Evolutionary conservation across 1,284 basidiomycete genomes (phyloP).

Genomic region (Ceratobasidium papillatum): DNA sequence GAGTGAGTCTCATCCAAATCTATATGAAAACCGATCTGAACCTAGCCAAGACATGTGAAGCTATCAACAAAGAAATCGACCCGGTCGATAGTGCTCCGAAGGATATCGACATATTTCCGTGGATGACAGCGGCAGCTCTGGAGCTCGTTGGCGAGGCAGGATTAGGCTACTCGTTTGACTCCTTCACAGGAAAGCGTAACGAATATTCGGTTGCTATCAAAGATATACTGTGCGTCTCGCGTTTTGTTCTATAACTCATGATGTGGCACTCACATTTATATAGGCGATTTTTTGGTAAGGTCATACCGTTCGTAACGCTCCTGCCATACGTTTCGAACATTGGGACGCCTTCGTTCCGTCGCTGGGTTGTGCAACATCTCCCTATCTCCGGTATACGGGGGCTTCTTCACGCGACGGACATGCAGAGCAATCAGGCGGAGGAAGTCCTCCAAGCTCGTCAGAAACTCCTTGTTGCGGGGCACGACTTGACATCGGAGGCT

Average conservation of each 20-base stretch:
- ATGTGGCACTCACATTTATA: too few species aligned
- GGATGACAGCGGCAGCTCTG: constrained; percentile 61
- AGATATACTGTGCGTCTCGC: constrained; percentile 62
- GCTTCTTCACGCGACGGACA: constrained; percentile 58
- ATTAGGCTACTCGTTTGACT: constrained; percentile 63
- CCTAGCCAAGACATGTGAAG: constrained; percentile 45
- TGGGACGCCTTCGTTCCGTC: constrained; percentile 55
- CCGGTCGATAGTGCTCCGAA: constrained; percentile 45
- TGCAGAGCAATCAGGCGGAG: constrained; percentile 59
- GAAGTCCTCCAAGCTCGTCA: constrained; percentile 55
- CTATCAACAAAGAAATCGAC: constrained; percentile 41
- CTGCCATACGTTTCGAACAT: constrained; percentile 22
- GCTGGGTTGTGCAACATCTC: constrained; percentile 58
- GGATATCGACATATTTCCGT: constrained; percentile 60
- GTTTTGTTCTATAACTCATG: too few species aligned
- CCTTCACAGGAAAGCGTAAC: constrained; percentile 58
- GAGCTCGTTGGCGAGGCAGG: constrained; percentile 62
- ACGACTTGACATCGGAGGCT: constrained; percentile 46
- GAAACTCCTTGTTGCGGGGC: constrained; percentile 22
- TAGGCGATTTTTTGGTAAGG: neutral
- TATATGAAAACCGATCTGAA: constrained; percentile 46
- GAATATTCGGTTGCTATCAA: constrained; percentile 61
- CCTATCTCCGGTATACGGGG: constrained; percentile 57
- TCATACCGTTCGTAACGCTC: neutral
- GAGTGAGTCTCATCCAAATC: constrained; percentile 50